Base-by-base conservation (phyloP, 1,139 yeast species). In the Blastobotrys indianensis region DNA sequence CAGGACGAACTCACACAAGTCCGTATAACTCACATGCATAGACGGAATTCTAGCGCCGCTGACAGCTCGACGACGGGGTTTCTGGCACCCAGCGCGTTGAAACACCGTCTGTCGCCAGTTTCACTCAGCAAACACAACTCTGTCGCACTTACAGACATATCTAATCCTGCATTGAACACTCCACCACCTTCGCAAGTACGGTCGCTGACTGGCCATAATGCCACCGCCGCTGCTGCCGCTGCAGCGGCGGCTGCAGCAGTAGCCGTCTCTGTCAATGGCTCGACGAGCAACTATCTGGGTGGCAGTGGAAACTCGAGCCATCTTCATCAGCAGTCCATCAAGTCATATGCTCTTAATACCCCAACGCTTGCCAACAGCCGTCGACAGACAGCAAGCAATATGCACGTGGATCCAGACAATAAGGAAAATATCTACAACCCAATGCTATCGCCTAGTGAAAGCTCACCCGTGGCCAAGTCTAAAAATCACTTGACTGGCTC, bases 41-140 rank as follows among this genome's bases (percentile, higher is more conserved):
- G 25, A 20, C 25, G 25, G 7, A 20, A 20, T 20, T 20, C 25
- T 20, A 20, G 25, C 25, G 25, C 25, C 7, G 25, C 25, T 7
- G 25, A 20, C 7, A 7, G 25, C 25, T 20, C 25, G 25, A 20
- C 25, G 25, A 20, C 25, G 25, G n/a, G n/a, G n/a, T 20, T 20
- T 20, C 25, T 20, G 25, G 25, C 25, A 8, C 51, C 9, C 48
- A 54, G 43, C 25, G 16, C 33, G 36, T 34, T 17, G 29, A 16
- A 16, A 16, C 15, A 36, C 13, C 28, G 41, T 54, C 11, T 57
- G 60, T 1, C 62, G 60, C 29, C 60, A 50, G 37, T 57, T 55
- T 39, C 57, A 60, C 10, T 15, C 23, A 9, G 23, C n/a, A 15
- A 20, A 20, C 25, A 20, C 25, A 20, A 20, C 25, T 20, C 16